phyloP scores from a whole-genome alignment of 208 protist species.

The Plasmodiophora brassicae region DNA sequence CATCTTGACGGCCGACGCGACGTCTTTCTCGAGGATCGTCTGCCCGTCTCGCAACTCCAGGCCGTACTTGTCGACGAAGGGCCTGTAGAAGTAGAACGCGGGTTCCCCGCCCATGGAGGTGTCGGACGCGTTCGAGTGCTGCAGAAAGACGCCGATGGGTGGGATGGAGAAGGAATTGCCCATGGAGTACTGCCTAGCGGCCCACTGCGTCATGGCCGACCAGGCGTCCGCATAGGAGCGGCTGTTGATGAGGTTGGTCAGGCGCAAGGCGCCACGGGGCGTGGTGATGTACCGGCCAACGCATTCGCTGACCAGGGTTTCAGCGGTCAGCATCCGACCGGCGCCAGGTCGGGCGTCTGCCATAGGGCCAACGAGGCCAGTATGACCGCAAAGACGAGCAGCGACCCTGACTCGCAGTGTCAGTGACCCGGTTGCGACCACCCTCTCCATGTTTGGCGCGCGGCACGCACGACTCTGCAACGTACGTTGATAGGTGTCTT shows the following conservation, averaged over 20 bases:
- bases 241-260: conserved; percentile 13
- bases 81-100: not conserved
- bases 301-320: not conserved
- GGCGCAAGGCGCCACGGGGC: not conserved
- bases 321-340: conserved; percentile 13
- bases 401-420: no score
- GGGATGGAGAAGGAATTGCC: not conserved
- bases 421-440: no score
- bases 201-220: not conserved
- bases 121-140: no score
- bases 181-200: not conserved
- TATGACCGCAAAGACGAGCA: no score
- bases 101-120: not conserved
- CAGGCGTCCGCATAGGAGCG: not conserved
- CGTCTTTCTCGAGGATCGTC: not conserved
- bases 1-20: not conserved
- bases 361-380: no score
- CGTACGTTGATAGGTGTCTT: no score
- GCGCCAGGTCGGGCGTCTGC: no score
- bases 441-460: no score
- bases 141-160: not conserved
- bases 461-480: no score
- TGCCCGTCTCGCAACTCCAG: not conserved
- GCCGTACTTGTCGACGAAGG: not conserved
- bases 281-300: conserved; percentile 11